phyloP scores from a whole-genome alignment of 768 basidiomycete species.

The Pleurotus salmoneostramineus region DNA sequence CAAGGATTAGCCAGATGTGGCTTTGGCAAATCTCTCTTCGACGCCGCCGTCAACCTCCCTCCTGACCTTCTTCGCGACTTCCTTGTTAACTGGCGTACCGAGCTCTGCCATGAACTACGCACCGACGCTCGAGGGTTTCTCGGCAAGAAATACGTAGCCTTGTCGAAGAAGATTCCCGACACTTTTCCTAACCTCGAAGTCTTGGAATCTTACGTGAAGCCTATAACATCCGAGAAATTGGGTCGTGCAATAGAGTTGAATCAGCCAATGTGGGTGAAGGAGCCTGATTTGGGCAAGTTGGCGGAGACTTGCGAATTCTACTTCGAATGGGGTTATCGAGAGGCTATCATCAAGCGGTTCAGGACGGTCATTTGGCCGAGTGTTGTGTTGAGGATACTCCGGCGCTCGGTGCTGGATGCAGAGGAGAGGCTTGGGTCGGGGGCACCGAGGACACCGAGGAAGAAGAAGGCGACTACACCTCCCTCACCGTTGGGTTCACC shows the following conservation, averaged over 20 bases:
- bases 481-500: slow-evolving; percentile 37
- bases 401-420: slow-evolving; percentile 54
- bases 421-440: slow-evolving; percentile 24
- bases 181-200: slow-evolving; percentile 73
- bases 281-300: slow-evolving; percentile 67
- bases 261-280: slow-evolving; percentile 42
- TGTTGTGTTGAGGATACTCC: slow-evolving; percentile 63
- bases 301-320: slow-evolving; percentile 81
- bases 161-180: slow-evolving; percentile 60
- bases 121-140: slow-evolving; percentile 66
- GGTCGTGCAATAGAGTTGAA: slow-evolving; percentile 33
- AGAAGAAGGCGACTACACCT: slow-evolving; percentile 25
- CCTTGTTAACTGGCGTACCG: slow-evolving; percentile 59
- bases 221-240: slow-evolving; percentile 67
- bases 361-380: slow-evolving; percentile 80
- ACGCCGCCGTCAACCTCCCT: slow-evolving; percentile 50
- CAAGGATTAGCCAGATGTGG: slow-evolving; percentile 79
- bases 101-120: slow-evolving; percentile 57
- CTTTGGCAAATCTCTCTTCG: slow-evolving; percentile 65
- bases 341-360: slow-evolving; percentile 80
- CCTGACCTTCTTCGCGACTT: slow-evolving; percentile 45
- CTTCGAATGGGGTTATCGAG: slow-evolving; percentile 90
- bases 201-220: slow-evolving; percentile 73
- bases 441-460: slow-evolving; percentile 33
- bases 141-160: slow-evolving; percentile 57